Evolutionary conservation across 768 basidiomycete species (phyloP).

Genomic region (Tephrocybe sp.): DNA sequence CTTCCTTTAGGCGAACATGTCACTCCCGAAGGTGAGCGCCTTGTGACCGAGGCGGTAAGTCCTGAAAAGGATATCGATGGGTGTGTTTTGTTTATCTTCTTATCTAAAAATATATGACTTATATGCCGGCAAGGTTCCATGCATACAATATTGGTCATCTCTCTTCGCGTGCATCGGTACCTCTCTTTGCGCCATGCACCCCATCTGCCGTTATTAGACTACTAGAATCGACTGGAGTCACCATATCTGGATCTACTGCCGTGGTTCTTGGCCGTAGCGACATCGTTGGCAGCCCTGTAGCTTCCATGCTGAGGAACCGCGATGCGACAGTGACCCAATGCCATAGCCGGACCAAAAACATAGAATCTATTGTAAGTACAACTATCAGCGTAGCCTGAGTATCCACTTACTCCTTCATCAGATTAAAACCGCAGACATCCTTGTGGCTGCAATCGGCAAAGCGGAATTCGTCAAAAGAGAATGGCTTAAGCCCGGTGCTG

Average conservation of each 20-base stretch:
- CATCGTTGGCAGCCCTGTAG: slow-evolving; percentile 96
- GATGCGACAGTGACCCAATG: slow-evolving; percentile 99
- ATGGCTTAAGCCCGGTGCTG: slow-evolving; percentile 94
- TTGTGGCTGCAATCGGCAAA: slow-evolving; percentile 97
- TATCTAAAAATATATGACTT: slow-evolving; percentile 4
- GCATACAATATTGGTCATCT: slow-evolving; percentile 98
- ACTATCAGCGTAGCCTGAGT: not conserved
- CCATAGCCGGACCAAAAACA: slow-evolving; percentile 85
- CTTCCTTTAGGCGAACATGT: slow-evolving; percentile 89
- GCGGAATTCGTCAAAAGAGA: slow-evolving; percentile 87
- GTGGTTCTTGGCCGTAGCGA: slow-evolving; percentile 97
- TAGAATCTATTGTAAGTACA: slow-evolving; percentile 70
- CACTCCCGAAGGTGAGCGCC: slow-evolving; percentile 77
- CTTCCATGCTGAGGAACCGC: slow-evolving; percentile 82
- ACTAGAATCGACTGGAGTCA: slow-evolving; percentile 81
- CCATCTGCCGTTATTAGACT: slow-evolving; percentile 91
- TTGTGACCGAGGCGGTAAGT: slow-evolving; percentile 91
- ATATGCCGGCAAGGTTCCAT: slow-evolving; percentile 70
- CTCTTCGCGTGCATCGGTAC: slow-evolving; percentile 84
- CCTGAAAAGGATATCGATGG: slow-evolving; percentile 98
- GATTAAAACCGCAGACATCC: slow-evolving; percentile 86
- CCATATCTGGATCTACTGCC: slow-evolving; percentile 75
- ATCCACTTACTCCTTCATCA: slow-evolving; percentile 25
- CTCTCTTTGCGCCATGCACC: slow-evolving; percentile 93
- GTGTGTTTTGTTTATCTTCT: slow-evolving; percentile 38